Evolutionary conservation across 805 yeast genomes (phyloP), one percentile per base, ranked within the genome.

Genomic region (Kurtzmaniella fragi): DNA sequence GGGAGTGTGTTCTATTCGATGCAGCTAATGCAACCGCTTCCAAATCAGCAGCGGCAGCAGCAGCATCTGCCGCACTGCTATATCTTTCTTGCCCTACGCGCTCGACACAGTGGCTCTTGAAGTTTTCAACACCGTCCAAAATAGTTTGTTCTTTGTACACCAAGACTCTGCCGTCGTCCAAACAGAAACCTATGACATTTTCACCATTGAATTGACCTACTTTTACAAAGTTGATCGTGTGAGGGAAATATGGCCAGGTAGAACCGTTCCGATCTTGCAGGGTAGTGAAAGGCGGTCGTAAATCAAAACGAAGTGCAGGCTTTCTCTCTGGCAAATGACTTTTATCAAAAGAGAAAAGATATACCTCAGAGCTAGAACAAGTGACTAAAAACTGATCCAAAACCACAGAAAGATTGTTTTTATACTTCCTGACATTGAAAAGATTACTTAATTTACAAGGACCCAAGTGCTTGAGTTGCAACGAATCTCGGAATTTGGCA

Each of bases 161-260:
- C 35, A 73, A 42, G 0, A 70, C 63, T 29, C 60, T 39, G 0
- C 87, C 87, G 52, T 77, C 78, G 50, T 81, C 87, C 12, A 65
- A 47, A 34, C 82, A 76, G 3, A 66, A 67, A 1, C 64, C 70
- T 5, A 84, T 41, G 0, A 74, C 71, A 39, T 72, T 75, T 13
- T 52, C 48, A 1, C 58, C 65, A 16, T 57, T 44, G 42, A 78
- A 65, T 0, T 56, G 59, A 6, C 63, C 45, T 1, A 47, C 35
- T 38, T 67, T 74, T 32, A 82, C 37, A 46, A 53, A 72, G 46
- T 82, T 82, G 16, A 81, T 66, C 0, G 79, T 66, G 51, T 77
- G 82, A 1, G 84, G 83, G 35, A 61, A 66, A 36, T 62, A 61
- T 0, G 79, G 76, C 74, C 75, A 73, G 1, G 80, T 75, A 5